These are phyloP conservation scores for Podaxis mareebaensis DNA, from an alignment of 768 basidiomycete genomes.

Conservation along the genomic window DNA sequence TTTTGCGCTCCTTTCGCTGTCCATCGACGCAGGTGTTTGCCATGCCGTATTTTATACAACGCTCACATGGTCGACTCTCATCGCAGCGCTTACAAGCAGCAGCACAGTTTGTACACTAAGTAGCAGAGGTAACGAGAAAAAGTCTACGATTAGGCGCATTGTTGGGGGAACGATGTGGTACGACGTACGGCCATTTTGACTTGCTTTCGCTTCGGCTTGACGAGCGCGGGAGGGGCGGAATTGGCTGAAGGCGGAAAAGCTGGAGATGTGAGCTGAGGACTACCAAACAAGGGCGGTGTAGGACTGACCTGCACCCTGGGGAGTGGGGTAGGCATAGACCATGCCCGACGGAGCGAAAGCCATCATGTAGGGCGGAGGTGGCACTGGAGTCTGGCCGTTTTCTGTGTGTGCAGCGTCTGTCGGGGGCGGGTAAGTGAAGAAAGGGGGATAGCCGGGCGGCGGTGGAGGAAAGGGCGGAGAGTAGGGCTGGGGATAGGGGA, in stretches of 20 bases:
- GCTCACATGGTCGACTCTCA: conserved; percentile 84
- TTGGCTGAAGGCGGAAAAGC: conserved; percentile 26
- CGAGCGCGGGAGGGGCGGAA: not conserved
- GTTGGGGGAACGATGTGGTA: not conserved
- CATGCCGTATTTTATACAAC: conserved; percentile 88
- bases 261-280: conserved; percentile 16
- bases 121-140: conserved; percentile 1
- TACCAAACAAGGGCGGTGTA: not conserved
- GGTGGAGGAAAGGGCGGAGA: conserved; percentile 29
- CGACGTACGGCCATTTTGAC: conserved; percentile 78
- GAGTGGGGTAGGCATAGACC: conserved; percentile 44
- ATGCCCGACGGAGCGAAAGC: conserved; percentile 42
- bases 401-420: conserved; percentile 37
- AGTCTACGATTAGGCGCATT: not conserved
- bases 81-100: conserved; percentile 89
- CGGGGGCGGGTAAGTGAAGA: conserved; percentile 43
- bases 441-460: conserved; percentile 37
- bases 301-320: conserved; percentile 38
- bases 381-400: conserved; percentile 31
- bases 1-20: conserved; percentile 90
- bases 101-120: conserved; percentile 81
- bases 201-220: conserved; percentile 71
- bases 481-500: conserved; percentile 34
- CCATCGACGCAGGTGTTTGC: conserved; percentile 81
- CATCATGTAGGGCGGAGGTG: conserved; percentile 43